phyloP scores from a whole-genome alignment of 495 filamentous ascomycete species.

The Trichoderma orchidacearum region DNA sequence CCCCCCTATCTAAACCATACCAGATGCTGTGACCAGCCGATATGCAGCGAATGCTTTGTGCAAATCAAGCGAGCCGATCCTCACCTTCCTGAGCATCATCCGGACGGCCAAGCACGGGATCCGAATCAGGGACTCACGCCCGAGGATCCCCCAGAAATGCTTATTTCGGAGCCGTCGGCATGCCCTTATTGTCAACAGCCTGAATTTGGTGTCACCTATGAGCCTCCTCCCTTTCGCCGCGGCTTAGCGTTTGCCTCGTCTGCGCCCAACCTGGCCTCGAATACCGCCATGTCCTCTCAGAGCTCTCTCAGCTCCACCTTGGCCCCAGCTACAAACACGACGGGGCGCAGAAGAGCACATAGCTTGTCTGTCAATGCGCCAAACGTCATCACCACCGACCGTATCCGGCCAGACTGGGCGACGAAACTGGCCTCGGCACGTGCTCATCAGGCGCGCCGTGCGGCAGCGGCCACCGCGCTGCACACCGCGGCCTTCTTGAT shows the following conservation, averaged over 20 bases:
- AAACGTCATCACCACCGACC: constrained; percentile 80
- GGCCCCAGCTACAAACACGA: constrained; percentile 22
- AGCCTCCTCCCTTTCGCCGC: constrained; percentile 74
- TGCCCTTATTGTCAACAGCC: constrained; percentile 94
- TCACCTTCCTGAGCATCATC: constrained; percentile 80
- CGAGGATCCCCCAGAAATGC: constrained; percentile 43
- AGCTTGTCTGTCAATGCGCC: constrained; percentile 72
- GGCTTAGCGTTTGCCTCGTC: constrained; percentile 58
- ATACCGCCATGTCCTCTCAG: constrained; percentile 57
- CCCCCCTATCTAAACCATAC: constrained; percentile 94
- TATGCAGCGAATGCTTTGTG: constrained; percentile 98
- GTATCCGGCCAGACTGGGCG: constrained; percentile 86
- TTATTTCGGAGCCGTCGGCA: constrained; percentile 82
- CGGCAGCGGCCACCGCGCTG: constrained; percentile 85
- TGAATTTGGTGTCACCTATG: constrained; percentile 89
- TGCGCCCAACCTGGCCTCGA: constrained; percentile 21
- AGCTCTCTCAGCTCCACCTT: constrained; percentile 35
- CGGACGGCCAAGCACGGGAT: constrained; percentile 36
- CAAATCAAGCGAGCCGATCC: constrained; percentile 97
- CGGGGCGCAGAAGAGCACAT: constrained; percentile 49
- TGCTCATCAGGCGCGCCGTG: constrained; percentile 68
- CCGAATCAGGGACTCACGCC: constrained; percentile 19
- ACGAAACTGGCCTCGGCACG: constrained; percentile 78
- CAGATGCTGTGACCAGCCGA: constrained; percentile 88
- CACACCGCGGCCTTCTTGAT: constrained; percentile 94